Base-by-base conservation (phyloP, 805 yeast genomes). In the Cyberlindnera euphorbiae region DNA sequence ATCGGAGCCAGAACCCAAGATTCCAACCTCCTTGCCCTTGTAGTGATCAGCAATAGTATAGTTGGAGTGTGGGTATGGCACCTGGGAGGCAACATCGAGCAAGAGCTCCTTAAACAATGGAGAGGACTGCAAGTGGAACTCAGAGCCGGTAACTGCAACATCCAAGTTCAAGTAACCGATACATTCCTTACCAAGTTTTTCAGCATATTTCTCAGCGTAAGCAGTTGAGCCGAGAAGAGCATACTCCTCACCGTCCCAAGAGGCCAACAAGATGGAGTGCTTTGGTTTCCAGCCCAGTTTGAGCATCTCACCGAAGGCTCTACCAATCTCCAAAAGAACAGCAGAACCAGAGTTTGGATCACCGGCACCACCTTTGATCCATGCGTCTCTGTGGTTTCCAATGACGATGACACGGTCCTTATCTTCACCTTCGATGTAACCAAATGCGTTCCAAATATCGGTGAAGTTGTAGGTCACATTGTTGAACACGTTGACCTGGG, bases 231-330 rank as follows among this genome's bases (percentile, higher is more conserved):
- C 93, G 16, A 83, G 49, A 22, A 83, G 62, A 1, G 79, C 88
- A 49, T 78, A 78, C 58, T 83, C 90, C 57, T 83, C 90, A 35
- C 86, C 90, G 54, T 82, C 93, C 86, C 88, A 82, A n/a, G 84
- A 75, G 1, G 82, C 85, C 38, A 83, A 67, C 31, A 75, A 58
- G 34, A 82, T 77, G 1, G 84, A 71, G 52, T 85, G 66, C 33
- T 67, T 57, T 24, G 89, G 89, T 49, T 71, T 69, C 82, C 83
- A 82, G 8, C 86, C 87, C 1, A 53, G 44, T 42, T 69, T 62
- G 22, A 56, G 42, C 35, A 82, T 61, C 28, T 65, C 71, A 17
- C 75, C 71, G 24, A 81, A 62, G 1, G 74, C 78, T 32, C 84
- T 64, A 7, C 79, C 78, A 28, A 82, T 59, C 53, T 82, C 90